These are phyloP conservation scores for Phytophthora citricola DNA, from an alignment of 352 stramenopile genomes.

Conservation along the genomic window DNA sequence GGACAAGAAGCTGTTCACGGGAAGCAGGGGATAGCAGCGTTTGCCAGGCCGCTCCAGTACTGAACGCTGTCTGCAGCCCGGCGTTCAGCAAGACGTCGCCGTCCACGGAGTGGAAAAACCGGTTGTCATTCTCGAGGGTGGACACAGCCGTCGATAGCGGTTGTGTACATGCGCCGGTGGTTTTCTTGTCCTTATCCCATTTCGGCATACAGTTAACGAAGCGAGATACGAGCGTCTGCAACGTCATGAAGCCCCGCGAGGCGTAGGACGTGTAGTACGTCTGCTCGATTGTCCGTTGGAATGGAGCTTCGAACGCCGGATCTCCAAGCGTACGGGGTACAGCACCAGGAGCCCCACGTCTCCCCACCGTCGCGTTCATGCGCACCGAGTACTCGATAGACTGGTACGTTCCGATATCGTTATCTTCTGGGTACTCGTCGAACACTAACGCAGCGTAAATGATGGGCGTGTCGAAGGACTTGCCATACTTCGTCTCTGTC, in stretches of 20 bases:
- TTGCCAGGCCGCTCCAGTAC: background rate
- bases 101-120: constrained; percentile 35
- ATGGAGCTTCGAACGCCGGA: constrained; percentile 53
- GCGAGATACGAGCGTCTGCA: constrained; percentile 66
- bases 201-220: constrained; percentile 66
- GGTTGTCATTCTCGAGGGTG: constrained; percentile 26
- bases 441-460: constrained; percentile 75
- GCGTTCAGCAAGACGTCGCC: constrained; percentile 43
- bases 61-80: constrained; percentile 19
- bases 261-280: constrained; percentile 51
- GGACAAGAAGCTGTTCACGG: constrained; percentile 41
- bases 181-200: constrained; percentile 48
- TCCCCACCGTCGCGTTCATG: constrained; percentile 61
- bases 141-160: constrained; percentile 40
- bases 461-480: constrained; percentile 43
- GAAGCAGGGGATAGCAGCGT: constrained; percentile 3
- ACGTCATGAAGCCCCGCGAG: constrained; percentile 62
- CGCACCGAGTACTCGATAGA: constrained; percentile 73
- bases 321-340: constrained; percentile 58
- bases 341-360: constrained; percentile 17
- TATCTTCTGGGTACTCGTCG: constrained; percentile 47
- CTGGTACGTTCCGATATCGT: constrained; percentile 47
- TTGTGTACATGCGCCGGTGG: constrained; percentile 54
- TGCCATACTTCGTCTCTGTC: constrained; percentile 49
- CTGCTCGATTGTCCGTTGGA: constrained; percentile 52